Evolutionary conservation across 2,329 filamentous ascomycete genomes (phyloP).

Genomic region (Pseudocercospora crystallina): DNA sequence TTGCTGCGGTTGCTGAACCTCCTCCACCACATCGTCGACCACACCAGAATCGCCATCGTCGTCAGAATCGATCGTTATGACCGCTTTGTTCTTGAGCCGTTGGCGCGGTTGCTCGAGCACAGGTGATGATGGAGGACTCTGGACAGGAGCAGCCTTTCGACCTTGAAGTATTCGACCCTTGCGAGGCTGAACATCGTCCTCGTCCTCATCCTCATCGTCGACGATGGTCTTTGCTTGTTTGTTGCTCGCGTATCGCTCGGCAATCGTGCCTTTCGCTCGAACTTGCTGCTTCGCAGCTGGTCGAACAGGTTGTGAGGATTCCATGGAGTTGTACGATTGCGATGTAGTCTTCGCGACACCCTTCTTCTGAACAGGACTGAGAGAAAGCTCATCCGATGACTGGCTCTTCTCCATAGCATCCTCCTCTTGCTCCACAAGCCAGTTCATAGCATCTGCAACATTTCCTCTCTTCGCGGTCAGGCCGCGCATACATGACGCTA

Average conservation of each 20-base stretch:
- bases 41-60: conserved; percentile 39
- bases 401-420: conserved; percentile 17
- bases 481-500: conserved; percentile 52
- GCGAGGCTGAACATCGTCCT: conserved; percentile 28
- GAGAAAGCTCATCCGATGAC: conserved; percentile 27
- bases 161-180: conserved; percentile 51
- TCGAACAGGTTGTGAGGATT: conserved; percentile 32
- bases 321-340: conserved; percentile 10
- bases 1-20: conserved; percentile 3
- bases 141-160: conserved; percentile 37
- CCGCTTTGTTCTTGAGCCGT: conserved; percentile 20
- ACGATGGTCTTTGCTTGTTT: conserved; percentile 20
- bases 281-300: conserved; percentile 55
- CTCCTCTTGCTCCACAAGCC: conserved; percentile 45
- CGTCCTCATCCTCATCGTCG: conserved; percentile 29
- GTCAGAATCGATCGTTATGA: conserved; percentile 38
- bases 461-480: conserved; percentile 53
- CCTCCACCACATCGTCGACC: conserved; percentile 17
- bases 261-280: conserved; percentile 53
- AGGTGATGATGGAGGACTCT: conserved; percentile 38
- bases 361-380: conserved; percentile 25
- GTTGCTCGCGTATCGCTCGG: conserved; percentile 36
- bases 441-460: conserved; percentile 55
- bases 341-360: conserved; percentile 28
- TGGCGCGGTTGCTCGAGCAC: conserved; percentile 16